Base-by-base conservation (phyloP, 73 alveolate species). In the Loxodes magnus region DNA sequence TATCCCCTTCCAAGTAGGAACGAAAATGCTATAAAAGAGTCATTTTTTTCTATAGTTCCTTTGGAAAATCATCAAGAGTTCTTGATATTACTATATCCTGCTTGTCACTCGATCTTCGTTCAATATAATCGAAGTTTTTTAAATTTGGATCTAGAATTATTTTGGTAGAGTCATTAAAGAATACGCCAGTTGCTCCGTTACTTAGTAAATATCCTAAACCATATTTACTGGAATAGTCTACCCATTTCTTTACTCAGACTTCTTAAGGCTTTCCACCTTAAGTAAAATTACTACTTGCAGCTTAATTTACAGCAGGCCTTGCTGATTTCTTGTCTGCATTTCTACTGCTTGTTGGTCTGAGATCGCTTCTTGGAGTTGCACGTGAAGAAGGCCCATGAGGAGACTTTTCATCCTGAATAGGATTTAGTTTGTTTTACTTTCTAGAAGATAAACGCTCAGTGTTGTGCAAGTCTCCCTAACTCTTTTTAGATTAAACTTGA, bases 171-270 rank as follows among this genome's bases (percentile, higher is more conserved):
- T 69, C 83, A 22, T 69, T 69, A 27, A 64, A 69, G 48, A 25
- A 46, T n/a, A 69, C 77, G 9, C 83, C 83, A 21, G 62, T 35
- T 51, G 52, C 14, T 0, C 77, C 44, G 51, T 63, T 69, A 25
- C 49, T 20, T 29, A 69, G 44, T 0, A 61, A 26, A 35, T 69
- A 69, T 0, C 83, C 83, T 28, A 69, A 52, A 7, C 83, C 83
- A 64, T 69, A 69, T 36, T 69, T 69, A 19, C 65, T 48, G n/a
- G 78, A 63, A 55, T 69, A 69, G 26, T 69, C 83, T n/a, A 69
- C 72, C 83, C 83, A 59, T 3, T 50, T 49, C 9, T 58, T 69
- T 10, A 69, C 79, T 37, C 64, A 69, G 19, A 61, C 51, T 12
- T 43, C 27, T 14, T 26, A 6, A 0, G 21, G 27, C 3, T 29